Base-by-base conservation (phyloP, 2,329 filamentous ascomycete species). In the Dactylellina parvicollis region DNA sequence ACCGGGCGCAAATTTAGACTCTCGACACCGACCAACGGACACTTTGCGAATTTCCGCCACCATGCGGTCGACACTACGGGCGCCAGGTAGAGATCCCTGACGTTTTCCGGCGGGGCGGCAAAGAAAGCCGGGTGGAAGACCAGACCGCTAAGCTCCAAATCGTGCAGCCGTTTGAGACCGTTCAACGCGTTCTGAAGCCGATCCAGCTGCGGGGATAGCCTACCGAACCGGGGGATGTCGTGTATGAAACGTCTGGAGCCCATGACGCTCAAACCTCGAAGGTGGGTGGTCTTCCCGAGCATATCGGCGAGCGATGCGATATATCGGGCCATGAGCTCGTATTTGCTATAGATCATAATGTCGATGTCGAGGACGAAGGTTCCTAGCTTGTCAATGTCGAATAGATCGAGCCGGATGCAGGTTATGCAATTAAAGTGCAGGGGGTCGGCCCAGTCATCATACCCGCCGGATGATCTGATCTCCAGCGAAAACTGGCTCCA, bases 1-100 rank as follows among this genome's bases (percentile, higher is more conserved):
- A 1, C n/a, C 24, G 28, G 26, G 24, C 12, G 16, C 5, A 52
- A n/a, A 16, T 7, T 34, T 8, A 62, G 28, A 18, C 46, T 18
- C 9, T 62, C 36, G 22, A 44, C 47, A 8, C 36, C 34, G 28
- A 20, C 12, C 16, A 62, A 54, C 34, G 34, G 22, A 34, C 47
- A 62, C 18, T 44, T 42, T 8, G 59, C 49, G 40, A 54, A 62
- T 18, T 46, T 32, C 16, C 18, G 16, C 59, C 59, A 62, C 59
- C 59, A 62, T 14, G 22, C 12, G 1, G 40, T 28, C 1, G 46
- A 52, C 2, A 34, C 30, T 16, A 18, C 16, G 3, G 20, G 26
- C 2, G 12, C n/a, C 14, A 38, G 32, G 2, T 42, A 9, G 12
- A 60, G 32, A 10, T 22, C 14, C n/a, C 3, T 47, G 0, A 36